Base-by-base conservation (phyloP, 2,329 filamentous ascomycete species). In the Botrytis byssoidea region DNA sequence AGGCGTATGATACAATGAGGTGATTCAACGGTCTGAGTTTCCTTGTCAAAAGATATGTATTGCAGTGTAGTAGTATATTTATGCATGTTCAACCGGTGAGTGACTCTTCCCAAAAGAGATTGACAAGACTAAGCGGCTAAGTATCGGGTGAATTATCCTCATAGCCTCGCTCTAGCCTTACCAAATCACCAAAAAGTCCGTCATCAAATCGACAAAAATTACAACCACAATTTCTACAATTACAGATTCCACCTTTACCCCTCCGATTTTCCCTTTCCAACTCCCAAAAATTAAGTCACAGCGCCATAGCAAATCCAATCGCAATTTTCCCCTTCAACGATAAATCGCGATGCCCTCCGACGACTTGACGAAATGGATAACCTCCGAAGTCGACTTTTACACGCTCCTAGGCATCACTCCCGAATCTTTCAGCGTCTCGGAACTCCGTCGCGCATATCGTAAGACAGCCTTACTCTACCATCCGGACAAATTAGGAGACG, bases 391-490 rank as follows among this genome's bases (percentile, higher is more conserved):
- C 12, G 81, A 82, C 61, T 82, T 82, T 74, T 82, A 81, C 70
- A 73, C 77, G 20, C 77, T 81, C 4, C 77, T 81, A 10, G 79
- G 79, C n/a, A 73, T 81, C 18, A 75, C 75, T 4, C 75, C 78
- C 72, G 77, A 79, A 69, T 75, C 75, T 29, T 79, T 74, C 74
- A 76, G 77, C 0, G 75, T 74, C 55, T 79, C 79, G 10, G 79
- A 80, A 74, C 75, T 80, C 10, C 78, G 79, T 46, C 79, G 80
- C 77, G 94, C 93, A 63, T 98, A 95, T 86, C 90, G 94, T 74
- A 93, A 93, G 79, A 91, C 91, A 44, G 94, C 94, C 5, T 86
- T 97, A n/a, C 94, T 93, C 80, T 94, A 95, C 85, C 95, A 98
- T 82, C 95, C 95, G 1, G 95, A 98, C 86, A 97, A 98, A 84